phyloP scores from a whole-genome alignment of 2,329 filamentous ascomycete genomes.

The Paecilomyces niveus region DNA sequence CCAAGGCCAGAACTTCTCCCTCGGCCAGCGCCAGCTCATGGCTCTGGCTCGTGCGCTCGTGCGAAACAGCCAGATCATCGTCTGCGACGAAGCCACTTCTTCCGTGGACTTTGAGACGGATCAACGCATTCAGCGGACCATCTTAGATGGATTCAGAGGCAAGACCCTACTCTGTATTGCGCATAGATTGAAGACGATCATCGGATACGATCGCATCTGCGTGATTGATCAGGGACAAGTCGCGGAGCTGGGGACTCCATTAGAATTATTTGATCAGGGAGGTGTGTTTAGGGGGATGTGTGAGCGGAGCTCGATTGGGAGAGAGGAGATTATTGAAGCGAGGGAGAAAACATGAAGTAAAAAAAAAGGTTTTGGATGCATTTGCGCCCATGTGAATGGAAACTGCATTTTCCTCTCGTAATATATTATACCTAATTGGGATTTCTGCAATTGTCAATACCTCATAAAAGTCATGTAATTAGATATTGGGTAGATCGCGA shows the following conservation, averaged over 20 bases:
- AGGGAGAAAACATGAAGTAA: neutral
- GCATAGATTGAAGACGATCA: slow-evolving; percentile 65
- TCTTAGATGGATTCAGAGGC: slow-evolving; percentile 61
- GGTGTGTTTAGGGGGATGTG: slow-evolving; percentile 6
- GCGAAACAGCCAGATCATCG: slow-evolving; percentile 62
- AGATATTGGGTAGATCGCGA: too few relatives aligned
- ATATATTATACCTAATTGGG: too few relatives aligned
- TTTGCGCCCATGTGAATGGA: too few relatives aligned
- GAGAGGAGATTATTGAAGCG: neutral
- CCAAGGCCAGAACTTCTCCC: slow-evolving; percentile 63
- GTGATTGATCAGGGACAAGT: slow-evolving; percentile 60
- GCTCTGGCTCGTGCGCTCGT: slow-evolving; percentile 67
- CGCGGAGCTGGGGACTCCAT: slow-evolving; percentile 38
- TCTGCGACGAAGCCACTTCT: slow-evolving; percentile 68
- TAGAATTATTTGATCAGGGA: slow-evolving; percentile 4
- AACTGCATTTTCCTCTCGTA: too few relatives aligned
- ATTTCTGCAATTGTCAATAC: too few relatives aligned
- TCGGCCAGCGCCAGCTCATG: slow-evolving; percentile 66
- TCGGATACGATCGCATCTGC: slow-evolving; percentile 64
- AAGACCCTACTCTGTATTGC: slow-evolving; percentile 65
- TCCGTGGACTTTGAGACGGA: slow-evolving; percentile 70
- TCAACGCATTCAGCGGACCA: slow-evolving; percentile 61
- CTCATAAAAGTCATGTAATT: too few relatives aligned
- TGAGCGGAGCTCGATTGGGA: slow-evolving; percentile 1
- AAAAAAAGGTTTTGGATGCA: too few relatives aligned